These are phyloP conservation scores for Clonostachys rhizophaga DNA, from an alignment of 2,329 filamentous ascomycete genomes.

Conservation along the genomic window DNA sequence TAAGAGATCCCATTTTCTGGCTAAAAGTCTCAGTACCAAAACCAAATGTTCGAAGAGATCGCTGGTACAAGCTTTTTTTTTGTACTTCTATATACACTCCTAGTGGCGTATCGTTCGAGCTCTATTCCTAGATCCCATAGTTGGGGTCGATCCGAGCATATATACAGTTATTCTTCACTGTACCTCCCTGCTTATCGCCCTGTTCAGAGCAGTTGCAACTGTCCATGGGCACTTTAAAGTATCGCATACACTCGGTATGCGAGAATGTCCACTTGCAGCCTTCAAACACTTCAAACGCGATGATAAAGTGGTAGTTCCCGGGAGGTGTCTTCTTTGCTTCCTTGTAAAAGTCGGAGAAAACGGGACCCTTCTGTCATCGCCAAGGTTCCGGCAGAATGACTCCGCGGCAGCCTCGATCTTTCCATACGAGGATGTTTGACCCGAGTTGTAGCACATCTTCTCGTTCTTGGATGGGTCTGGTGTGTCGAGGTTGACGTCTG, in stretches of 20 bases:
- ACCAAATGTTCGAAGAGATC: no score
- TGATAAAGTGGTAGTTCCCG: conserved; percentile 5
- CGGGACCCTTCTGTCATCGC: background rate
- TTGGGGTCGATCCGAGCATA: background rate
- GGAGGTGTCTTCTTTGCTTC: conserved; percentile 4
- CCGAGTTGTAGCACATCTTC: conserved; percentile 6
- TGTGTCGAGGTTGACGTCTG: background rate
- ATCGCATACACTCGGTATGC: conserved; percentile 11
- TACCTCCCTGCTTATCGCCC: conserved; percentile 14
- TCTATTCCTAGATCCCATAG: background rate
- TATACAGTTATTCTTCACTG: conserved; percentile 7
- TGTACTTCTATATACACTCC: no score
- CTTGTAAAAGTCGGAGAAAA: conserved; percentile 4
- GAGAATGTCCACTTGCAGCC: conserved; percentile 10
- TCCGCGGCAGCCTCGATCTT: conserved; percentile 4
- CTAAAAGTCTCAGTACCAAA: no score
- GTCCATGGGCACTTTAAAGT: conserved; percentile 14
- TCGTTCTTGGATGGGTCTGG: conserved; percentile 3
- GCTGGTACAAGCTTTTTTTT: no score
- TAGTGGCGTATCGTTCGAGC: no score
- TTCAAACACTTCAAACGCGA: conserved; percentile 4
- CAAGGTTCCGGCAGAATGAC: conserved; percentile 7
- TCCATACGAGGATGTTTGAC: conserved; percentile 3
- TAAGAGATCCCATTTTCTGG: no score
- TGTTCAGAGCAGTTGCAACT: conserved; percentile 12